phyloP scores from a whole-genome alignment of 768 basidiomycete species.

The Termitomyces sp. region DNA sequence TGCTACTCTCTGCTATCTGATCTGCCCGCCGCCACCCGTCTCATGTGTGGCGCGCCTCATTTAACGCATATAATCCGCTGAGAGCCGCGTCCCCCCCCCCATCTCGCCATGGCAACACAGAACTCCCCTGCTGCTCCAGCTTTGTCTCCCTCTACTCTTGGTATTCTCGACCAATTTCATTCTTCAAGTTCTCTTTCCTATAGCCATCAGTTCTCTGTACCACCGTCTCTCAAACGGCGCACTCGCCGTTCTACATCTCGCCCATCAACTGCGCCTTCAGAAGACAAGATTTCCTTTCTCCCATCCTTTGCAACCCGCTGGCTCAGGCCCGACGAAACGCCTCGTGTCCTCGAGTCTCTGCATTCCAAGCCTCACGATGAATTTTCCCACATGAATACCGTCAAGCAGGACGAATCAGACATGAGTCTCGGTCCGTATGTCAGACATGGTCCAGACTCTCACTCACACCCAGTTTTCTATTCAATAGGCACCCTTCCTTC shows the following conservation, averaged over 20 bases:
- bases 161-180: not conserved
- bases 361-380: conserved; percentile 2
- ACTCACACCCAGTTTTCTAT: not conserved
- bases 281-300: conserved; percentile 34
- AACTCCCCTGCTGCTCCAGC: not conserved
- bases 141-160: not conserved
- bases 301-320: conserved; percentile 29
- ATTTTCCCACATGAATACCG: conserved; percentile 16
- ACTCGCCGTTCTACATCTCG: conserved; percentile 19
- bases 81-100: not conserved
- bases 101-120: conserved; percentile 1
- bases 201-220: not conserved
- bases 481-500: conserved; percentile 15
- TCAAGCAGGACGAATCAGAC: conserved; percentile 20
- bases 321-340: not conserved
- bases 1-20: not conserved
- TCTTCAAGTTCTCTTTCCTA: not conserved
- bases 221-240: conserved; percentile 6
- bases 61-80: not conserved
- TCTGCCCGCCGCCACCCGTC: not conserved
- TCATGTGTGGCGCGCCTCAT: not conserved
- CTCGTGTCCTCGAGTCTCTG: not conserved
- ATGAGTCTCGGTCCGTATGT: conserved; percentile 15
- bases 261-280: conserved; percentile 34
- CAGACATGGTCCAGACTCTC: not conserved